Percentiles rank a stretch among this genome's conserved stretches.
Evolutionary conservation across 2,329 filamentous ascomycete genomes (phyloP).

Genomic region (Ophidiomyces ophidiicola): DNA sequence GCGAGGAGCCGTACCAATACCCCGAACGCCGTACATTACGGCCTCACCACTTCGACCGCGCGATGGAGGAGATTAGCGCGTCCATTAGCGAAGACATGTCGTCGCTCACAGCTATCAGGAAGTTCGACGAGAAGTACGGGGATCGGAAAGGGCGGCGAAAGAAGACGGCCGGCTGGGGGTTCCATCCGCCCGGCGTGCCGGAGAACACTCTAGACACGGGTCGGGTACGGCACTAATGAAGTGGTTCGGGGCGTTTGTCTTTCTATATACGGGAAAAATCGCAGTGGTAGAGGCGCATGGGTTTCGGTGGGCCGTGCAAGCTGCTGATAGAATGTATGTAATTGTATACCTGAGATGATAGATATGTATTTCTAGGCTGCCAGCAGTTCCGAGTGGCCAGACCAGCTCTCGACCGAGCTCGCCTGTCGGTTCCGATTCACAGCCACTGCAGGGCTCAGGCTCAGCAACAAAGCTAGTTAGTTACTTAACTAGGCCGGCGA

Average conservation of each 20-base stretch:
- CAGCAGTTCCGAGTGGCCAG: neutral
- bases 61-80: conserved; percentile 76
- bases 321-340: conserved; percentile 8
- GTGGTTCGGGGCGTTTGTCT: neutral
- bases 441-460: neutral
- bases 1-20: conserved; percentile 44
- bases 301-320: neutral
- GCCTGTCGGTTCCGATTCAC: no score
- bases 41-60: conserved; percentile 66
- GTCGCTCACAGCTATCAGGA: conserved; percentile 70
- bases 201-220: conserved; percentile 12
- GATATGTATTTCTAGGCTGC: conserved; percentile 4
- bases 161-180: conserved; percentile 44
- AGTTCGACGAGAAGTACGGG: conserved; percentile 92
- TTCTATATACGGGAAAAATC: neutral
- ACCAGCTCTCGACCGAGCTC: no score
- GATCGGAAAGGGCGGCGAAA: conserved; percentile 58
- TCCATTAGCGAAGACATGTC: conserved; percentile 92
- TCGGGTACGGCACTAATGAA: conserved; percentile 15
- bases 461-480: neutral
- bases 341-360: conserved; percentile 5
- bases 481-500: no score
- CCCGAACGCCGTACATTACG: conserved; percentile 57
- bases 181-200: conserved; percentile 20
- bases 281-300: neutral